Evolutionary conservation across 2,329 filamentous ascomycete species (phyloP).

Genomic region (Zymoseptoria passerinii): DNA sequence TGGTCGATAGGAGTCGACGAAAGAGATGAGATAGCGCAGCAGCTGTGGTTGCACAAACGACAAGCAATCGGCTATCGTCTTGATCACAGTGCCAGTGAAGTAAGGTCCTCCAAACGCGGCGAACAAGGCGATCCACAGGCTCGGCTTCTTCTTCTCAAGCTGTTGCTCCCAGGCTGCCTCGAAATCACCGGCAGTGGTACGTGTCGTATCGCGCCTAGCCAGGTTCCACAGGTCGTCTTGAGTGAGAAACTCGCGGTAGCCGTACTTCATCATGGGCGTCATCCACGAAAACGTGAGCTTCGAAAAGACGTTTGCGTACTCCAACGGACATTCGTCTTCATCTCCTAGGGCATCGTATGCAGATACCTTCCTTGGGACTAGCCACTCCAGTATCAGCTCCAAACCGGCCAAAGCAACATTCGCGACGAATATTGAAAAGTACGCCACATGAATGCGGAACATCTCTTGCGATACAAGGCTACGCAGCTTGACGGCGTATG

Average conservation of each 20-base stretch:
- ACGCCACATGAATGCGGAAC: constrained; percentile 57
- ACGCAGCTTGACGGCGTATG: constrained; percentile 72
- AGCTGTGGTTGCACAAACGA: constrained; percentile 89
- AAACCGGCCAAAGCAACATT: constrained; percentile 60
- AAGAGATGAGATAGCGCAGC: constrained; percentile 72
- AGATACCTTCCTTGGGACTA: constrained; percentile 70
- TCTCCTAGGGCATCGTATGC: constrained; percentile 60
- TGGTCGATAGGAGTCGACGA: constrained; percentile 67
- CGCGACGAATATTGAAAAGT: constrained; percentile 68
- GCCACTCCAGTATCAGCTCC: constrained; percentile 75
- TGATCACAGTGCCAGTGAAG: constrained; percentile 72
- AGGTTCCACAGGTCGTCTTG: constrained; percentile 96
- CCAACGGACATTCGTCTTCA: constrained; percentile 65
- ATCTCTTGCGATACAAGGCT: constrained; percentile 73
- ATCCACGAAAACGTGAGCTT: constrained; percentile 95
- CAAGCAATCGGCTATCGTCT: constrained; percentile 75
- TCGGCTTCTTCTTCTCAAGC: constrained; percentile 63
- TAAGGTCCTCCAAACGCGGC: constrained; percentile 81
- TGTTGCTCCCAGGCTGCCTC: constrained; percentile 69
- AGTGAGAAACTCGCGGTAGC: constrained; percentile 84
- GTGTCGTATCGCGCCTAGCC: constrained; percentile 69
- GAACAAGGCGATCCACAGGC: constrained; percentile 78
- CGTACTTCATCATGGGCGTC: constrained; percentile 94
- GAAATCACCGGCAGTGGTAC: constrained; percentile 61
- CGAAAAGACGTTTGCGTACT: constrained; percentile 92